phyloP scores from a whole-genome alignment of 345 rosid genomes.

The Sisymbrium altissimum region DNA sequence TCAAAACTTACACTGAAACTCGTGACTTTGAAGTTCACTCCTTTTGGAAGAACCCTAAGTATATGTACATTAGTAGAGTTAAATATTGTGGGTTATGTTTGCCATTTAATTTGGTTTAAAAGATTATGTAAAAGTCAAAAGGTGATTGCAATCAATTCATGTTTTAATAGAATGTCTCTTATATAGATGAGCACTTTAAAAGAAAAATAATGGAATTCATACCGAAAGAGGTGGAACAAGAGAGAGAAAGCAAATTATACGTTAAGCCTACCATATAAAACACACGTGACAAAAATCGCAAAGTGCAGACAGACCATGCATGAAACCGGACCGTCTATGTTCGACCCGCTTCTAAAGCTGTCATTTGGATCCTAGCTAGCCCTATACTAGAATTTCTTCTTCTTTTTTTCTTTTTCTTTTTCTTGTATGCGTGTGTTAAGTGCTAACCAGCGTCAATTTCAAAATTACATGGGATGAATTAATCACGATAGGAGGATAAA shows the following conservation, averaged over 20 bases:
- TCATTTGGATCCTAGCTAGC: slow-evolving; percentile 12
- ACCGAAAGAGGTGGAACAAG: background rate
- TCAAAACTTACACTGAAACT: background rate
- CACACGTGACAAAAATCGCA: slow-evolving; percentile 21
- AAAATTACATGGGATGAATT: background rate
- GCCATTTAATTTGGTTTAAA: background rate
- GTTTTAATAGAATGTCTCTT: background rate
- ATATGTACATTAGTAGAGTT: background rate
- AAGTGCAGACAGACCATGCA: slow-evolving; percentile 22
- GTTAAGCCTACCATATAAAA: background rate
- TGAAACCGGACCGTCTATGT: slow-evolving; percentile 26
- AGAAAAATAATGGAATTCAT: background rate
- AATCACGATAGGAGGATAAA: background rate
- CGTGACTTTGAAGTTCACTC: background rate
- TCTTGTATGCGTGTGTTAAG: background rate
- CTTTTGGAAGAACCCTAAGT: background rate
- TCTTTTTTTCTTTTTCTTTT: background rate
- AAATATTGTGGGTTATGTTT: background rate
- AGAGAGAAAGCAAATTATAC: background rate
- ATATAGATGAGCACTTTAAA: background rate
- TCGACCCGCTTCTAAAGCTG: slow-evolving; percentile 31
- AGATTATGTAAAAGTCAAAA: background rate
- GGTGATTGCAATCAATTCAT: background rate
- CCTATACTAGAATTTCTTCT: background rate
- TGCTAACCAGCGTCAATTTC: background rate